Evolutionary conservation across 2,329 filamentous ascomycete genomes (phyloP), one percentile per base, ranked within the genome.

Genomic region (Waltergamsia citrina): DNA sequence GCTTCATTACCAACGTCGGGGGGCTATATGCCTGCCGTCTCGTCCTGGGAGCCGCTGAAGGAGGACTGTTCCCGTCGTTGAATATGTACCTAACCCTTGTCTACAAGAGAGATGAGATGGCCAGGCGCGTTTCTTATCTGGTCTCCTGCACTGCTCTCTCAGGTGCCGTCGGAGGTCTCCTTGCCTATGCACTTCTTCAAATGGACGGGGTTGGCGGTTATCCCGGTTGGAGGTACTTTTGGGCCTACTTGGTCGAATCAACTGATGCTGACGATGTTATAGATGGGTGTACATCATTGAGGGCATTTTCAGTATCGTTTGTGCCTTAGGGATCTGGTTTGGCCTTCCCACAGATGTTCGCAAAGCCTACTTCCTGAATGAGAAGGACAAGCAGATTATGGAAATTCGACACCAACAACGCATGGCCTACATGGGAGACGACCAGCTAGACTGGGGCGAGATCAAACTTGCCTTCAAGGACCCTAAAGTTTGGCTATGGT

Each of bases 11-110:
- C 33, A 78, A 72, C 46, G 81, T 70, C 59, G 67, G 66, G 1
- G 75, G 76, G 0, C 59, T 85, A 12, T 75, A 83, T 64, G 73
- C 78, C 4, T 74, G 76, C 7, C 69, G 75, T 26, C 78, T 70
- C 69, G 85, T 85, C 47, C 64, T 88, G 1, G 84, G 84, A 17
- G 60, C 87, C 17, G 71, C 71, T 12, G 85, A 92, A 53, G 75
- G 83, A 8, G 84, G 83, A 7, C 64, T 90, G 0, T 86, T 85
- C 49, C 82, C 82, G 0, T 81, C 80, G 3, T 73, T 87, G 12
- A 83, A 82, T 43, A 90, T 86, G 53, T 87, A 87, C 50, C 69
- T 92, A 0, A 84, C 78, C 0, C 87, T 81, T 50, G 93, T 85
- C 85, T 94, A 92, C 48, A 80, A 75, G 50, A 69, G 85, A 21